These are phyloP conservation scores for Aureococcus anophagefferens DNA, from an alignment of 108 stramenopile genomes.

Conservation along the genomic window DNA sequence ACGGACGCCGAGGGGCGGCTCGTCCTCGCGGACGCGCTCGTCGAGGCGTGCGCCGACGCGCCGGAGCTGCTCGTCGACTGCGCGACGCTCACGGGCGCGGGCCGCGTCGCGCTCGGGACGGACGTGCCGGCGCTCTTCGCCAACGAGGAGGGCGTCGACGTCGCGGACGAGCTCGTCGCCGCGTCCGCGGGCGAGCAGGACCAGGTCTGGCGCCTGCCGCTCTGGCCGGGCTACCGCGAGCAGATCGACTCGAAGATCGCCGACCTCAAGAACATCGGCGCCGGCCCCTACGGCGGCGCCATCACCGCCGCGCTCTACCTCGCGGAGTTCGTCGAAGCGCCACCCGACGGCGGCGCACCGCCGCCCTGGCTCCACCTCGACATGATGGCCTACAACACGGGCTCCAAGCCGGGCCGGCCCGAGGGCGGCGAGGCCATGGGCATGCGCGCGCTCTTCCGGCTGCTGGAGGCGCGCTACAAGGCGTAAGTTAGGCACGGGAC, in stretches of 20 bases:
- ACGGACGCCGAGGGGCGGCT: conserved; percentile 58
- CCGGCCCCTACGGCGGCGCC: conserved; percentile 32
- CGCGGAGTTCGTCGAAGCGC: conserved; percentile 30
- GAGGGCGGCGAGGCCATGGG: conserved; percentile 35
- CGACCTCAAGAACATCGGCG: conserved; percentile 27
- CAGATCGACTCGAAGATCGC: conserved; percentile 32
- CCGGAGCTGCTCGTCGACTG: conserved; percentile 45
- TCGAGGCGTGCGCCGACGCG: conserved; percentile 21
- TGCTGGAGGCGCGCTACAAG: conserved; percentile 7
- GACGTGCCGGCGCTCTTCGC: conserved; percentile 43
- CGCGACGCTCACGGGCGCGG: conserved; percentile 63
- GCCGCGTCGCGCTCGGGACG: conserved; percentile 48
- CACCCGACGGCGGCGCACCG: not conserved
- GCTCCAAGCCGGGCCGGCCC: conserved; percentile 18
- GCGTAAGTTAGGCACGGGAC: no score
- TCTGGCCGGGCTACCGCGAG: conserved; percentile 27
- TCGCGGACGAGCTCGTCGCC: not conserved
- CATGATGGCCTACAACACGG: conserved; percentile 26
- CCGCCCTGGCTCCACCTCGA: conserved; percentile 28
- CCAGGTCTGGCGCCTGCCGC: conserved; percentile 41
- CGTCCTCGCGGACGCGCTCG: conserved; percentile 47
- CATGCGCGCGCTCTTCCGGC: conserved; percentile 28
- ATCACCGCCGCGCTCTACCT: conserved; percentile 50
- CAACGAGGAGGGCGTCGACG: conserved; percentile 6
- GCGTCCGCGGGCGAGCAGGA: not conserved